Conservation (phyloP, 768 basidiomycete genomes). For the Neoboletus magnificus region DNA sequence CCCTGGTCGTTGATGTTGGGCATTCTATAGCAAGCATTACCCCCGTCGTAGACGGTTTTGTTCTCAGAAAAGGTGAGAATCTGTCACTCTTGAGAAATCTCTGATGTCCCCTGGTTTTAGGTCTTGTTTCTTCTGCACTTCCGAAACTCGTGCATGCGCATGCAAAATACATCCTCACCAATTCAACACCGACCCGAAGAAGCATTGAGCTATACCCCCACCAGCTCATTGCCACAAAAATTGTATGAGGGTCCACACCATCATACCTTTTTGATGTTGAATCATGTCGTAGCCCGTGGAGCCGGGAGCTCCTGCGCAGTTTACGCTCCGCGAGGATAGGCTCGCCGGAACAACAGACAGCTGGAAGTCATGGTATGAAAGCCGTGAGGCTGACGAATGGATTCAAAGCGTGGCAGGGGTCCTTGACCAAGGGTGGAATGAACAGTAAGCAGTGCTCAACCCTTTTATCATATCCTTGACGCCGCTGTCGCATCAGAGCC, state of each 20-base stretch:
- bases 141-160: constrained; percentile 81
- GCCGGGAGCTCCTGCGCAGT: constrained; percentile 58
- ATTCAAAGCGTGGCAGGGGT: constrained; percentile 84
- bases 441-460: constrained; percentile 55
- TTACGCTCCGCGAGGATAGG: constrained; percentile 73
- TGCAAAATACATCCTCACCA: constrained; percentile 63
- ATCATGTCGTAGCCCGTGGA: constrained; percentile 65
- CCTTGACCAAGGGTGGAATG: constrained; percentile 85
- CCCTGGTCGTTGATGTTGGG: constrained; percentile 92
- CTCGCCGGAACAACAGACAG: constrained; percentile 67
- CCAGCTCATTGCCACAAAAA: constrained; percentile 85
- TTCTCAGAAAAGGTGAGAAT: constrained; percentile 81
- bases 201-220: constrained; percentile 76
- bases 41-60: constrained; percentile 96
- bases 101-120: constrained; percentile 38
- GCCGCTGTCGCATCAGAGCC: constrained; percentile 39
- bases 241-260: constrained; percentile 37
- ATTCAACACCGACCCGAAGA: constrained; percentile 45
- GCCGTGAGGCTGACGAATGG: constrained; percentile 89
- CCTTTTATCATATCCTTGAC: neutral
- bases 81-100: neutral
- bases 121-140: constrained; percentile 70
- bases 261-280: constrained; percentile 2
- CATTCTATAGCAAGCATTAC: constrained; percentile 87
- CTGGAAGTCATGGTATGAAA: constrained; percentile 81